Base-by-base conservation (phyloP, 202 grass and related monocot genomes). In the Musa balbisiana region DNA sequence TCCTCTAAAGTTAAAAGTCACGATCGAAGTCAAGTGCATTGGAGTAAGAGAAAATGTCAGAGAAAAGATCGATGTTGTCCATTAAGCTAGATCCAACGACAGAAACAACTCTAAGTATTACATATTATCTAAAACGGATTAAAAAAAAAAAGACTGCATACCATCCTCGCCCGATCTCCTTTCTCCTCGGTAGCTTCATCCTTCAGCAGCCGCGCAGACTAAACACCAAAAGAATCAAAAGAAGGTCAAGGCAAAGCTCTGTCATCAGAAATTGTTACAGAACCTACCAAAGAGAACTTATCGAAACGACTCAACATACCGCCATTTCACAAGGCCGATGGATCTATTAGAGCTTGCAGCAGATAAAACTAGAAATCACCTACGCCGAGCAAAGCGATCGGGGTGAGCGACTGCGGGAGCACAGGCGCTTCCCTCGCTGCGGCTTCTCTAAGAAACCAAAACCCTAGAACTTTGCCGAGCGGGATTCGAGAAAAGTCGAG, bases 161-260 rank as follows among this genome's bases (percentile, higher is more conserved):
- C 85, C 85, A 87, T 87, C 73, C 85, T 83, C 6, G 85, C 85
- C 14, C 85, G 85, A 49, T 87, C 85, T 67, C 85, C 85, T 72
- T 87, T 87, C 82, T 87, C 85, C 63, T 87, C 85, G 11, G 85
- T 87, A 11, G 85, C 85, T 8, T 87, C 85, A 87, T 87, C 78
- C 75, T 87, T 87, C 51, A 87, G 65, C 62, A 87, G 49, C 73
- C 77, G 64, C 58, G 76, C 67, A 23, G 73, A 74, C 85, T 87
- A 73, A 43, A 70, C 16, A 51, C 10, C 43, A 52, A 21, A n/a
- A 20, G 56, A n/a, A 21, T 60, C 56, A 60, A 17, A 20, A 60
- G 33, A 60, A 60, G 17, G 17, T n/a, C 16, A 60, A n/a, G 25
- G 3, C 16, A 1, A 11, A 16, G 17, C 51, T 9, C 5, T 17